These are phyloP conservation scores for Curvularia sp. DNA, from an alignment of 2,329 filamentous ascomycete genomes.

Conservation along the genomic window DNA sequence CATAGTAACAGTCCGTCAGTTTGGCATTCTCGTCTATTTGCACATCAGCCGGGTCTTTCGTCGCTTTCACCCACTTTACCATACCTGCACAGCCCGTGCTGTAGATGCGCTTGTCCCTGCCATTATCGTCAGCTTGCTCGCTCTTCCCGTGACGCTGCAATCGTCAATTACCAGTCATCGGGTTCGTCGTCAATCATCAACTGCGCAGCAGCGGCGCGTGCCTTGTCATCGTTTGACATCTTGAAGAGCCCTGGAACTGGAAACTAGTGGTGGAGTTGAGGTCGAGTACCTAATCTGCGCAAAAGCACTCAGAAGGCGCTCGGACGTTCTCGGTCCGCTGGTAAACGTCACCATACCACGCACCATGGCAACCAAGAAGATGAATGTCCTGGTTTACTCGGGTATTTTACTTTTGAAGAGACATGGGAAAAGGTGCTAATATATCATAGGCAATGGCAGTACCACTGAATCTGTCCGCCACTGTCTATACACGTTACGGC, in stretches of 20 bases:
- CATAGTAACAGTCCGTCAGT: constrained; percentile 94
- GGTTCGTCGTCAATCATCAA: constrained; percentile 79
- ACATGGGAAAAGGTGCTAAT: background rate
- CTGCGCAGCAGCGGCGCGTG: constrained; percentile 44
- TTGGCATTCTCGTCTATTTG: constrained; percentile 79
- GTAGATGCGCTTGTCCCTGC: constrained; percentile 96
- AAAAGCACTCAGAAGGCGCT: constrained; percentile 31
- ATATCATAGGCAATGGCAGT: constrained; percentile 73
- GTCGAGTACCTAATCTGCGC: constrained; percentile 14
- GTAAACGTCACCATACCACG: constrained; percentile 28
- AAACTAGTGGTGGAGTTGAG: constrained; percentile 10
- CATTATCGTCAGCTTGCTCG: constrained; percentile 26
- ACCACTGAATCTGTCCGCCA: constrained; percentile 89
- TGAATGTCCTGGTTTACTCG: constrained; percentile 94
- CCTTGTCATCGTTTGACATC: constrained; percentile 67
- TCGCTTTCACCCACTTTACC: background rate
- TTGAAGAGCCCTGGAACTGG: constrained; percentile 15
- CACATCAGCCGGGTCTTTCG: background rate
- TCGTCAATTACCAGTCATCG: constrained; percentile 81
- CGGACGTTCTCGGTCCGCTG: constrained; percentile 42
- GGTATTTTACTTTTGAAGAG: constrained; percentile 59
- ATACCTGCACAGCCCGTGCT: constrained; percentile 91
- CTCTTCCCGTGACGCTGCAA: constrained; percentile 15
- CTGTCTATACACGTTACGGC: constrained; percentile 83
- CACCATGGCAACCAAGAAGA: constrained; percentile 69